phyloP scores from a whole-genome alignment of 345 rosid genomes.

The Psidium friedrichsthalianum region DNA sequence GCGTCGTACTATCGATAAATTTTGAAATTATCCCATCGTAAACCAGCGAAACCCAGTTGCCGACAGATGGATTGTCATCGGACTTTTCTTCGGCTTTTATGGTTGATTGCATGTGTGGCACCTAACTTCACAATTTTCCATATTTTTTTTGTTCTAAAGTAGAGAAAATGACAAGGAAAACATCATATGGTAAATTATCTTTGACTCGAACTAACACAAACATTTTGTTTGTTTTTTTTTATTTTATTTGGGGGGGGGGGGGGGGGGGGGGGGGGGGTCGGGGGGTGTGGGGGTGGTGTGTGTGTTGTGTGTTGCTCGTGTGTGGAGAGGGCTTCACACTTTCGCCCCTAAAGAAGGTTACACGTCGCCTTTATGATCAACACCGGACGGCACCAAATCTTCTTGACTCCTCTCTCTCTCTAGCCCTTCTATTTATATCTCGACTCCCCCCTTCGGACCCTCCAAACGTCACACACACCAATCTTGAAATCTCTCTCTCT shows the following conservation, averaged over 20 bases:
- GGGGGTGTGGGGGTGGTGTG: neutral
- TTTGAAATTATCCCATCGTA: too few species aligned
- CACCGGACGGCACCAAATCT: slow-evolving; percentile 82
- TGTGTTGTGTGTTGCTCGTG: too few species aligned
- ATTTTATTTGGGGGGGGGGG: too few species aligned
- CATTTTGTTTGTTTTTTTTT: too few species aligned
- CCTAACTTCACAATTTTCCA: neutral
- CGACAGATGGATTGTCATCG: neutral
- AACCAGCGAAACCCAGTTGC: neutral
- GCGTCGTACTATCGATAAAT: fast-evolving
- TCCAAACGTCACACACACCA: neutral
- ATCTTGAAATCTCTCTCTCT: neutral
- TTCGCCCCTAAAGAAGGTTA: slow-evolving; percentile 11
- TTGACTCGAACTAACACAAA: neutral
- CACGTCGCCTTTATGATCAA: slow-evolving; percentile 38
- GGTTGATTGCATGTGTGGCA: neutral
- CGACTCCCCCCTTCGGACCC: slow-evolving; percentile 28
- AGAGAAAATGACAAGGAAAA: neutral
- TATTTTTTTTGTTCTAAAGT: neutral
- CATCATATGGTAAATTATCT: neutral
- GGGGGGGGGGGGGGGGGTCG: too few species aligned
- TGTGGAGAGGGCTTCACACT: neutral
- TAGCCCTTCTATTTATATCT: slow-evolving; percentile 21
- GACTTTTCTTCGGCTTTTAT: neutral
- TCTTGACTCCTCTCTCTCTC: slow-evolving; percentile 30